phyloP scores from a whole-genome alignment of 2,329 filamentous ascomycete genomes.

The Blastomyces percursus region DNA sequence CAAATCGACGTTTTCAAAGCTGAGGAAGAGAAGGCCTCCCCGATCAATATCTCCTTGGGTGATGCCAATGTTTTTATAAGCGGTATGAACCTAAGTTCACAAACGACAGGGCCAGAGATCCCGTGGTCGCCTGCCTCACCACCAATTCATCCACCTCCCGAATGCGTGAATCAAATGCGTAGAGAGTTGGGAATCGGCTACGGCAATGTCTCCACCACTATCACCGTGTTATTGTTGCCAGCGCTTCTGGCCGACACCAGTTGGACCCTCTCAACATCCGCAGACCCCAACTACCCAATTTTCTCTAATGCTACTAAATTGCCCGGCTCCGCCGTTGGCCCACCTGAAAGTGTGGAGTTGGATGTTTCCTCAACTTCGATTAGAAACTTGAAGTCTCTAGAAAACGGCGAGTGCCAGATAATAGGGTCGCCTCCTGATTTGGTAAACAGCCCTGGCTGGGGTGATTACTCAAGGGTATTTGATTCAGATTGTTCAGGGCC shows the following conservation, averaged over 20 bases:
- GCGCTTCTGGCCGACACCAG: background rate
- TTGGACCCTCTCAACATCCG: background rate
- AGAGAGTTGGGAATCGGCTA: constrained; percentile 6
- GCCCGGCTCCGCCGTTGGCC: constrained; percentile 4
- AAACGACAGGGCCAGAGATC: constrained; percentile 6
- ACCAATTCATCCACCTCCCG: constrained; percentile 6
- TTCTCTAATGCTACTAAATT: constrained; percentile 10
- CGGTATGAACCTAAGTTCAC: constrained; percentile 6
- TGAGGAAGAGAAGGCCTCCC: constrained; percentile 14
- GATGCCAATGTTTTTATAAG: constrained; percentile 13
- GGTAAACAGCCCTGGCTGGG: background rate
- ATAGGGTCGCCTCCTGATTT: constrained; percentile 7
- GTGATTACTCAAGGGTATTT: background rate
- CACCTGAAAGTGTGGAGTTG: constrained; percentile 8
- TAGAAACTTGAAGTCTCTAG: constrained; percentile 3
- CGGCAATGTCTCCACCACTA: background rate
- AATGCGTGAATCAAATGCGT: constrained; percentile 9
- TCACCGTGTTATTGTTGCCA: background rate
- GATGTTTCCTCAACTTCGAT: constrained; percentile 7
- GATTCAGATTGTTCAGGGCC: background rate
- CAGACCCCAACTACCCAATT: constrained; percentile 4
- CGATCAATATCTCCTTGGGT: constrained; percentile 14
- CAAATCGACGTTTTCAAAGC: constrained; percentile 12
- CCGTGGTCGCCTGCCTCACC: constrained; percentile 11
- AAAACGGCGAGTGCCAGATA: background rate